Base-by-base conservation (phyloP, 495 filamentous ascomycete species). In the Trichoderma gamsii region DNA sequence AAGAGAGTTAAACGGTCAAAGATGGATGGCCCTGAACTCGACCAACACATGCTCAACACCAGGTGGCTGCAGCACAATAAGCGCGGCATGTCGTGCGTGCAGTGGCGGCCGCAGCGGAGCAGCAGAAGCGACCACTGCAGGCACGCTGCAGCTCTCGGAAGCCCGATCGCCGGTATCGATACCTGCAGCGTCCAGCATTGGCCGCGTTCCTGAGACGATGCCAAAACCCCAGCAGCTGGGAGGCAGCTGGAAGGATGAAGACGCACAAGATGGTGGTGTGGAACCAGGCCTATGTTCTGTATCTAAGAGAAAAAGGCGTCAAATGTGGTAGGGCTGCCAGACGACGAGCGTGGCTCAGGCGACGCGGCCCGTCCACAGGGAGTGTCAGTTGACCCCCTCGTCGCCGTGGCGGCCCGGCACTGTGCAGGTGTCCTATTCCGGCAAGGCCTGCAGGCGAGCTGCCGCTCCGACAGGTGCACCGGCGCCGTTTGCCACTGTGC, bases 81-180 rank as follows among this genome's bases (percentile, higher is more conserved):
- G 13, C 18, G 12, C 43, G 21, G 51, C n/a, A 11, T 11, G 49
- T 15, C 49, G 6, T n/a, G n/a, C n/a, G 18, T 56, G 51, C 51
- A 56, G 51, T 23, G 51, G 51, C n/a, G 51, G n/a, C 51, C 15
- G 15, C 15, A 61, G 56, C 56, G 56, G 15, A 49, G 44, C 9
- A 32, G 56, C 23, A 49, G 44, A 9, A 32, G 56, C 23, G 56
- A 61, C 56, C 27, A 32, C 25, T 61, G 56, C 56, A 61, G 56
- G 56, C 4, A 61, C 56, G 56, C 56, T 61, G 56, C 56, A 61
- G 8, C 56, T 61, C 56, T 32, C 56, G 56, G 56, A 18, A 13
- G 23, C 9, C 3, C 21, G 51, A 56, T 56, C n/a, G 51, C 44
- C 18, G 21, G 51, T 13, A 27, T 32, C 23, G 56, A 32, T 32